Evolutionary conservation across 495 filamentous ascomycete species (phyloP), one percentile per base, ranked within the genome.

Genomic region (Apodospora peruviana): DNA sequence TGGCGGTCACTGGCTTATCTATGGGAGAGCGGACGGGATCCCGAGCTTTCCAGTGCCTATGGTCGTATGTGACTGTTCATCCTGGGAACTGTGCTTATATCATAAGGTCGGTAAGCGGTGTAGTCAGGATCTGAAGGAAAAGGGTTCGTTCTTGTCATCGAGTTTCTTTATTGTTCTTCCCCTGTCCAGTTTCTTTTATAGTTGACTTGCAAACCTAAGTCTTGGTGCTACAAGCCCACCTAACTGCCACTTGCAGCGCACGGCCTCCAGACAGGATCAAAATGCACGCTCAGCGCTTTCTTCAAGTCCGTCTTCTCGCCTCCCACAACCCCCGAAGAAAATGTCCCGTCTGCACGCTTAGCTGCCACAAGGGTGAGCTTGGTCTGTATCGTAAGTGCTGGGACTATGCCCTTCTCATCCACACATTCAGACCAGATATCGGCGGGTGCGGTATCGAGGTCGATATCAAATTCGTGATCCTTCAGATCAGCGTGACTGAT

Each of bases 11-110:
- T 45, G 42, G 62, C 57, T 68, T 67, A 59, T 62, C 64, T 66
- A 70, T 59, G 67, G 67, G 64, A 67, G 70, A 73, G 67, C 71
- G 68, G 69, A 74, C 70, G 70, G 71, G 68, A 69, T 67, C 61
- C 69, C 70, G 68, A 64, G 53, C 65, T 61, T 50, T 72, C 71
- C 50, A 32, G 32, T 45, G 24, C 2, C 11, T 34, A 32, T 45
- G 43, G 44, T 35, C 45, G 38, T 48, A 35, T 29, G 37, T 32
- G 27, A 32, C n/a, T n/a, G n/a, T n/a, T n/a, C n/a, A n/a, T n/a
- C n/a, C n/a, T n/a, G n/a, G n/a, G n/a, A n/a, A n/a, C n/a, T n/a
- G n/a, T n/a, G n/a, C n/a, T n/a, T n/a, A n/a, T n/a, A n/a, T n/a
- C n/a, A n/a, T n/a, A n/a, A n/a, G n/a, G n/a, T n/a, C n/a, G n/a